These are phyloP conservation scores for Ochromonas danica DNA, from an alignment of 108 stramenopile genomes.

Conservation along the genomic window DNA sequence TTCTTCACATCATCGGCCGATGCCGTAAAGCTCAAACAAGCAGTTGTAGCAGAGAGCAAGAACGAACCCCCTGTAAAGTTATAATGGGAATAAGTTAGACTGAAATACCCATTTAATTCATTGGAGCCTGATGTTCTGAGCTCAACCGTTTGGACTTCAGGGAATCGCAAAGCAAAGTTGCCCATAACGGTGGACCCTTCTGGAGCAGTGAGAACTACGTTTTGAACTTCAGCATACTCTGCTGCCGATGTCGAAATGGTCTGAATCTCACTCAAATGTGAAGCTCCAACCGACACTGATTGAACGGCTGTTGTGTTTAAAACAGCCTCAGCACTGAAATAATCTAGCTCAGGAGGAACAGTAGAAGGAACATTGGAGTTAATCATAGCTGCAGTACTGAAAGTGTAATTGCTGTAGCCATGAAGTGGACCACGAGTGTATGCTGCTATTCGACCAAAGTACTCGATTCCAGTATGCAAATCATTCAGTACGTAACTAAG, in stretches of 20 bases:
- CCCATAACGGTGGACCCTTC: slow-evolving; percentile 42
- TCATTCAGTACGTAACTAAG: slow-evolving; percentile 42
- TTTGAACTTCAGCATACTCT: slow-evolving; percentile 67
- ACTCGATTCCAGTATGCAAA: slow-evolving; percentile 57
- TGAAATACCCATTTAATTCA: slow-evolving; percentile 6
- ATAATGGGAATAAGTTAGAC: not conserved
- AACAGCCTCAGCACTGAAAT: slow-evolving; percentile 49
- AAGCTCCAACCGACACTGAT: slow-evolving; percentile 61
- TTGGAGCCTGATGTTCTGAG: not conserved
- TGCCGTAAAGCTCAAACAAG: slow-evolving; percentile 61
- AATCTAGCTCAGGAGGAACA: slow-evolving; percentile 48
- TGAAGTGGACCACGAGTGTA: slow-evolving; percentile 42
- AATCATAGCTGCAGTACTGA: slow-evolving; percentile 38
- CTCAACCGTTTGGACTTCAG: slow-evolving; percentile 44
- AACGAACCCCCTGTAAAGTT: not conserved
- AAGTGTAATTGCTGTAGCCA: slow-evolving; percentile 57
- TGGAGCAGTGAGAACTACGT: slow-evolving; percentile 45
- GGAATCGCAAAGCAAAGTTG: slow-evolving; percentile 50
- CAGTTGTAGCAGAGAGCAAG: slow-evolving; percentile 39
- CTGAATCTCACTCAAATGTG: slow-evolving; percentile 70
- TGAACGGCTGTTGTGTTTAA: slow-evolving; percentile 71
- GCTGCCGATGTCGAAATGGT: slow-evolving; percentile 63
- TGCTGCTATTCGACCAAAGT: slow-evolving; percentile 58
- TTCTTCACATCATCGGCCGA: slow-evolving; percentile 28
- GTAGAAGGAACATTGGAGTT: slow-evolving; percentile 45